These are phyloP conservation scores for Rosa rugosa DNA, from an alignment of 306 rosid genomes.

Conservation along the genomic window DNA sequence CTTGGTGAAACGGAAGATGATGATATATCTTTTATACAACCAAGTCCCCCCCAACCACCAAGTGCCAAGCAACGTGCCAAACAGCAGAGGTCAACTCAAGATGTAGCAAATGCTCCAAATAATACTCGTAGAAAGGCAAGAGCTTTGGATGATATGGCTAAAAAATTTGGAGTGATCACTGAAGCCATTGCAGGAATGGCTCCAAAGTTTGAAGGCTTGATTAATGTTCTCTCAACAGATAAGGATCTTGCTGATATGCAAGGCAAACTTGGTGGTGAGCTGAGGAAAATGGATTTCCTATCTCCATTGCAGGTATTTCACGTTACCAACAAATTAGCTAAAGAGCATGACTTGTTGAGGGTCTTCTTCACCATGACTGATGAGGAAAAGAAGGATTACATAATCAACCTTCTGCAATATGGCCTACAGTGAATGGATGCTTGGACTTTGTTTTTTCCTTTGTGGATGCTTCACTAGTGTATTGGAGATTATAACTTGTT, in stretches of 20 bases:
- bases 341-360: conserved; percentile 15
- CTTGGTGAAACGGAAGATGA: not conserved
- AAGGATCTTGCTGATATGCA: conserved; percentile 13
- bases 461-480: too few relatives aligned
- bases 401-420: not conserved
- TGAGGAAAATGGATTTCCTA: not conserved
- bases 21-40: not conserved
- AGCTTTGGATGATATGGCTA: conserved; percentile 6
- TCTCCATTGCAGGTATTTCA: not conserved
- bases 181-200: conserved; percentile 1
- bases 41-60: not conserved
- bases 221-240: not conserved
- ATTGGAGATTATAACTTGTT: too few relatives aligned
- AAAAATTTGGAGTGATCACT: not conserved
- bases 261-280: conserved; percentile 4
- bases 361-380: not conserved
- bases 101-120: not conserved
- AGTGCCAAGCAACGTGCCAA: not conserved
- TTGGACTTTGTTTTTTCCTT: too few relatives aligned
- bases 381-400: not conserved
- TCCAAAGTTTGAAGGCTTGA: not conserved
- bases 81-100: not conserved
- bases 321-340: conserved; percentile 2
- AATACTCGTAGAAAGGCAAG: not conserved
- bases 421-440: not conserved